These are phyloP conservation scores for Acanthochlamys bracteata DNA, from an alignment of 106 monocot genomes.

Conservation along the genomic window DNA sequence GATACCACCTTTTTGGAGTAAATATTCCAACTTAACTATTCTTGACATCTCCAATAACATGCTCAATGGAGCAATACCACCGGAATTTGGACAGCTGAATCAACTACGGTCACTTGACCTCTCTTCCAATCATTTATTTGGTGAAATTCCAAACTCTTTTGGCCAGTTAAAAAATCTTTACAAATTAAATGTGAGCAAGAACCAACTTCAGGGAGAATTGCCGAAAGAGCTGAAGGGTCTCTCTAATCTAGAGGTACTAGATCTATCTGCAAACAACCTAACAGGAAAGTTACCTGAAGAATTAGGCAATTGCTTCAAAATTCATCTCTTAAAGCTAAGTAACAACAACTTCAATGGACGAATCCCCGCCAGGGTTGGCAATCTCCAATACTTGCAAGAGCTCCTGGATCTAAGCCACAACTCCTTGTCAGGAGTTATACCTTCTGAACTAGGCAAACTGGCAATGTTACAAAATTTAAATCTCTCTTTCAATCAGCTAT, in stretches of 20 bases:
- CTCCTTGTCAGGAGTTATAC: no score
- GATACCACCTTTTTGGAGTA: neutral
- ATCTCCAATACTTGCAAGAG: neutral
- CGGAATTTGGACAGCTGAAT: neutral
- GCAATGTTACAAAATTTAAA: no score
- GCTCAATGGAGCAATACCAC: neutral
- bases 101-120: neutral
- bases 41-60: neutral
- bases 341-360: neutral
- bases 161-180: neutral
- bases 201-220: neutral
- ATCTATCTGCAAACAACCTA: conserved; percentile 1
- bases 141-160: neutral
- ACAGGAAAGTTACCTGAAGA: neutral
- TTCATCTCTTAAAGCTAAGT: neutral
- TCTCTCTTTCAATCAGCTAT: neutral
- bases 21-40: neutral
- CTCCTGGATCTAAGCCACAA: neutral
- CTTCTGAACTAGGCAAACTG: no score
- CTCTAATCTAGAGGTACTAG: neutral
- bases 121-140: neutral
- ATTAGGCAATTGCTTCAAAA: neutral
- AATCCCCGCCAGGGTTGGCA: neutral
- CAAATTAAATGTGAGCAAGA: neutral
- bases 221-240: neutral